Evolutionary conservation across 2,329 filamentous ascomycete species (phyloP).

Genomic region (Cadophora sp.): DNA sequence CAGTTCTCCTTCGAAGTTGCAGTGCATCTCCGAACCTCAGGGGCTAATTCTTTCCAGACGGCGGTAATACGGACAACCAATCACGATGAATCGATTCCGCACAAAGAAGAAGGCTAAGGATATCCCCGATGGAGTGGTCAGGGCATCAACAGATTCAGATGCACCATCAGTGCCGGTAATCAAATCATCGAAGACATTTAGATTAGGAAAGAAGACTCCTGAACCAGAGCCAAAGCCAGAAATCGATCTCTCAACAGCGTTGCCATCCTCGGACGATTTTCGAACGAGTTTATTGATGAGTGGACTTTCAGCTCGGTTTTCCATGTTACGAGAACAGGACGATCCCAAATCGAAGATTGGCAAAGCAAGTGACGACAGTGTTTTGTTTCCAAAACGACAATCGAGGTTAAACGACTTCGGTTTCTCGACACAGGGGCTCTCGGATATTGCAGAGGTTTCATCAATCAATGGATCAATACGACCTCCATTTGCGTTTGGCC

Average conservation of each 20-base stretch:
- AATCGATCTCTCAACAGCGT: conserved; percentile 73
- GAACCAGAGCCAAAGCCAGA: conserved; percentile 66
- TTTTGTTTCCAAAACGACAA: conserved; percentile 78
- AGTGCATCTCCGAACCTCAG: not conserved
- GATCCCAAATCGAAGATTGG: conserved; percentile 88
- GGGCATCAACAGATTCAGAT: conserved; percentile 62
- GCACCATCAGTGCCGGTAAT: conserved; percentile 40
- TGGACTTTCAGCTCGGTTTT: conserved; percentile 91
- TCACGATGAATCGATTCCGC: conserved; percentile 77
- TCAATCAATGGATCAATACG: conserved; percentile 72
- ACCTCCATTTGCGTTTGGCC: conserved; percentile 64
- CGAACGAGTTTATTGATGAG: conserved; percentile 96
- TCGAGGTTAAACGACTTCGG: conserved; percentile 76
- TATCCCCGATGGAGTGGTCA: conserved; percentile 49
- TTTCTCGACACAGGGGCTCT: conserved; percentile 58
- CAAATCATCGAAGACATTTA: conserved; percentile 60
- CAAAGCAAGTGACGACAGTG: conserved; percentile 95
- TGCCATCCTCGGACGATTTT: conserved; percentile 89
- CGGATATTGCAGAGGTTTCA: conserved; percentile 90
- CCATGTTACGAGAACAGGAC: conserved; percentile 94
- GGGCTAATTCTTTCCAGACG: conserved; percentile 11
- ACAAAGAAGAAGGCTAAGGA: conserved; percentile 75
- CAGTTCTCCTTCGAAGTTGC: conserved; percentile 16
- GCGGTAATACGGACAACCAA: conserved; percentile 17
- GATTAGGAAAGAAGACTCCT: conserved; percentile 58